Base-by-base conservation (phyloP, 768 basidiomycete species). In the Harrya chromipes region DNA sequence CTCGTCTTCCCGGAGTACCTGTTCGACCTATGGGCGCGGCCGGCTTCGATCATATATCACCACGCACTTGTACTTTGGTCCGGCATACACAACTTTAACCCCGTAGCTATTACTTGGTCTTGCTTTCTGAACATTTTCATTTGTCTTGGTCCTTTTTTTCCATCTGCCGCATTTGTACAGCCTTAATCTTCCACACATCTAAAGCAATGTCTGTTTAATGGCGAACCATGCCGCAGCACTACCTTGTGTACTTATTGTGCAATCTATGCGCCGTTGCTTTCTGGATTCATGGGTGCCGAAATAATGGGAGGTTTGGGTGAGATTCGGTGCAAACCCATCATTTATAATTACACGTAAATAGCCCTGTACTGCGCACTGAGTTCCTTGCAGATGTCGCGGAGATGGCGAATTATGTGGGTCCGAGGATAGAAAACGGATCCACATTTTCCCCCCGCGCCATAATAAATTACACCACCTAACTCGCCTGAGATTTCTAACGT, bases 51-150 rank as follows among this genome's bases (percentile, higher is more conserved):
- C 74, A 76, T 77, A 76, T 74, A 76, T 74, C 75, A 73, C 69
- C 70, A 73, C 70, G 72, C 81, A 83, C 56, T 78, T 85, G 83
- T 85, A 85, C 81, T 80, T 73, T 81, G 79, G 77, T 72, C 74
- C 73, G 73, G 80, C 81, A 82, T 78, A 78, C 74, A 73, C 72
- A 72, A 40, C 51, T 57, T 53, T 47, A 54, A 24, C 40, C 67
- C 70, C 72, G 71, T 64, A 63, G 65, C 64, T 71, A 64, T 68
- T 61, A 59, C 47, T 50, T 52, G 52, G 53, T 58, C 54, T 65
- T 65, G 70, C 71, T 68, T 71, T 71, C 72, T 53, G 65, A 66
- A 68, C 62, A 53, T 29, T 63, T 44, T 37, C 43, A 35, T 47
- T 61, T 49, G 52, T 63, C 52, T 64, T 65, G 63, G 40, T 41